Evolutionary conservation across 139 green algal genomes (phyloP).

Genomic region (Chara braunii): DNA sequence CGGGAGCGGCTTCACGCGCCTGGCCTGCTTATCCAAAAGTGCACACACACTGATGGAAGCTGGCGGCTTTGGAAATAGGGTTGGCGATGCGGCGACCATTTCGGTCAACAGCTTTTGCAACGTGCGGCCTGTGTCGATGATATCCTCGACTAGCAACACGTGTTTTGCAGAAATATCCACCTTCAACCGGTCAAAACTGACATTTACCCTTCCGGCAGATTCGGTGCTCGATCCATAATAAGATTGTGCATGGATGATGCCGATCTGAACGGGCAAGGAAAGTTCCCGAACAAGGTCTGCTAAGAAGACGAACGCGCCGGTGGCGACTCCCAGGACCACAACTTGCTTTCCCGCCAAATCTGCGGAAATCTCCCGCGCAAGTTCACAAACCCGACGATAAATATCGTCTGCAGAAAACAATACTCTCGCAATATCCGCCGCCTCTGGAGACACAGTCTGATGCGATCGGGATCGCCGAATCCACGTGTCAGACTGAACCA

Average conservation of each 20-base stretch:
- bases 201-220: constrained; percentile 11
- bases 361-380: constrained; percentile 5
- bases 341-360: background rate
- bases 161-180: constrained; percentile 10
- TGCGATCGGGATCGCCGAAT: too few species aligned
- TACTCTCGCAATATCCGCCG: constrained; percentile 12
- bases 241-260: constrained; percentile 17
- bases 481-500: too few species aligned
- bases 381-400: background rate
- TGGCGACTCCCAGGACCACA: constrained; percentile 24
- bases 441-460: constrained; percentile 13
- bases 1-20: constrained; percentile 49
- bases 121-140: constrained; percentile 69
- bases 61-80: background rate
- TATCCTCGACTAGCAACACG: constrained; percentile 67
- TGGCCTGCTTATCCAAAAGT: constrained; percentile 33
- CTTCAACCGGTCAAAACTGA: constrained; percentile 6
- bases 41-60: constrained; percentile 24
- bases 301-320: constrained; percentile 35
- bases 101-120: constrained; percentile 11
- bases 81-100: too few species aligned
- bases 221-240: constrained; percentile 19
- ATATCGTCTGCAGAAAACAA: constrained; percentile 10
- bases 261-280: constrained; percentile 20
- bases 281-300: constrained; percentile 22